Evolutionary conservation across 1,139 yeast species (phyloP), one percentile per base, ranked within the genome.

Genomic region (Geotrichum australiense): DNA sequence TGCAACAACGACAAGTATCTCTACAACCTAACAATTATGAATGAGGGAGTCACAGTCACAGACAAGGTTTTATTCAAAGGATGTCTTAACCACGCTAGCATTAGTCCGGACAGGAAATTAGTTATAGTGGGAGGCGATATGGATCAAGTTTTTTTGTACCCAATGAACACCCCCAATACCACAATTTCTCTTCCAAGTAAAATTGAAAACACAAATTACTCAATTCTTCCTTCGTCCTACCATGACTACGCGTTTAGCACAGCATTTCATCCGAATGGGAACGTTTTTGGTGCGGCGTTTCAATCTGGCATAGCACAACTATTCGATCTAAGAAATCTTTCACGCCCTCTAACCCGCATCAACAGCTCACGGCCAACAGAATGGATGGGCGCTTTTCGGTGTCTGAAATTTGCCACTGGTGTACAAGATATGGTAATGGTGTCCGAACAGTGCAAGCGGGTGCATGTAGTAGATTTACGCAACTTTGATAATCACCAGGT

Each of bases 191-290:
- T 34, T 21, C 36, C 28, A 15, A 35, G 19, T 15, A 31, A 16
- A 20, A 16, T 12, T 10, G 18, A 20, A 7, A 15, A 12, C 55
- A 61, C 60, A 40, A 43, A 19, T 41, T 51, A 19, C 4, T 37
- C 50, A 30, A 59, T 63, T 29, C 52, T 69, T 2, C 62, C 82
- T 29, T 68, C 70, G 35, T 79, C 89, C 0, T 62, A 67, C 8
- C 80, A 82, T 43, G 94, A 83, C 51, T 74, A 81, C 42, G 96
- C 96, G 3, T 85, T 87, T 57, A 86, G 94, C 2, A 76, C 85
- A 1, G 74, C 82, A n/a, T 86, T 79, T 62, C 79, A 81, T 50
- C 72, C 80, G 15, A 76, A 81, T 39, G 94, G 91, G 15, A 54
- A 72, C 46, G 70, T 78, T 52, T 82, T 87, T 60, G 80, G 94